Conservation (phyloP, 129 eudicot species). For the Saposhnikovia divaricata region DNA sequence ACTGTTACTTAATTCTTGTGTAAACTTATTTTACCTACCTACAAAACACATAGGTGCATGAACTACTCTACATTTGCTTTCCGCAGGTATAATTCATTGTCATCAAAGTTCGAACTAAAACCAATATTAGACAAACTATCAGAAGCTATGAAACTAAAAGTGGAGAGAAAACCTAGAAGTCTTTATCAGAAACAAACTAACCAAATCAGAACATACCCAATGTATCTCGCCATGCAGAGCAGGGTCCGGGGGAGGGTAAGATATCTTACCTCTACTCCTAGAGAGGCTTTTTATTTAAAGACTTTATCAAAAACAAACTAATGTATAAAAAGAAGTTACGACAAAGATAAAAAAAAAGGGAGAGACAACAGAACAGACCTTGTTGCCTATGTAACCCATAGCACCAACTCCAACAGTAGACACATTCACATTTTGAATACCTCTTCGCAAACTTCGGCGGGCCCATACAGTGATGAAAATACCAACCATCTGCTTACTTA, state of each 20-base stretch:
- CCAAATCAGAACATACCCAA: background rate
- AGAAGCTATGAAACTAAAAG: background rate
- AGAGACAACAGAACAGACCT: constrained; percentile 28
- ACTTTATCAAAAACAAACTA: background rate
- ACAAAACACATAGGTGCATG: background rate
- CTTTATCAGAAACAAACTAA: background rate
- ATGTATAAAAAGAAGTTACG: background rate
- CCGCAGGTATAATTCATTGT: background rate
- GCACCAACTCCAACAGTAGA: constrained; percentile 99
- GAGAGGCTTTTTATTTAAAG: background rate
- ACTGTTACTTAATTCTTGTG: background rate
- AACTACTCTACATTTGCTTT: background rate
- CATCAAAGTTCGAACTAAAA: background rate
- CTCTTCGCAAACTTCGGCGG: constrained; percentile 76
- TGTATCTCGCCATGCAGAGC: background rate
- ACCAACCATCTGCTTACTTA: constrained; percentile 99
- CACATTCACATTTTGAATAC: constrained; percentile 74
- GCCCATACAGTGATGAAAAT: constrained; percentile 82
- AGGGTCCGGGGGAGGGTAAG: background rate
- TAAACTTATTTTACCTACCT: background rate
- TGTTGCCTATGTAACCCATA: constrained; percentile 92
- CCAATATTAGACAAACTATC: background rate
- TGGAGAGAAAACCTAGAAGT: background rate
- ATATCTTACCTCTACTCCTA: background rate
- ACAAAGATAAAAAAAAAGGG: background rate